Percentiles rank a stretch among this genome's conserved stretches.
Evolutionary conservation across 2,329 filamentous ascomycete species (phyloP).

Genomic region (Fusarium tupiense): DNA sequence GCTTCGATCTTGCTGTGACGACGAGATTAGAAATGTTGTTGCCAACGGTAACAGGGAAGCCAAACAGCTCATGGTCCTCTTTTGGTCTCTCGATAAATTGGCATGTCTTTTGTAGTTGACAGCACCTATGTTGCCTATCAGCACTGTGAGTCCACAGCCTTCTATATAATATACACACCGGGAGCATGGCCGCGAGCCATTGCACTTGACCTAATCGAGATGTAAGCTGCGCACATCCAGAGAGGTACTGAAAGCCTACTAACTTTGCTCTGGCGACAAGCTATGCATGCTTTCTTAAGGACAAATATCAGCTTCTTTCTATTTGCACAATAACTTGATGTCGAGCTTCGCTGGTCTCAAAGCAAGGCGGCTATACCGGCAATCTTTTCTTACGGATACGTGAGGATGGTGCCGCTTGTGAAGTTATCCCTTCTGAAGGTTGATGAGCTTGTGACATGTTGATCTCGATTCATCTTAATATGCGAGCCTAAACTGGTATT

Average conservation of each 20-base stretch:
- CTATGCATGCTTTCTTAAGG: neutral
- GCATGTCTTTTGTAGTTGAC: slow-evolving; percentile 3
- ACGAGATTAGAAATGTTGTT: accelerated
- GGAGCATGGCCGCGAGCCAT: slow-evolving; percentile 10
- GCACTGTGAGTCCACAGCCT: accelerated
- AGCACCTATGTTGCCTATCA: neutral
- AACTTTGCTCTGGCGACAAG: slow-evolving; percentile 21
- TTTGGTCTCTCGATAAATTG: slow-evolving; percentile 6
- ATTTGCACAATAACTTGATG: too few relatives aligned
- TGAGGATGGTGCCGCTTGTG: neutral
- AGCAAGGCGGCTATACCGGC: neutral
- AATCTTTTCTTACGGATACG: slow-evolving; percentile 14
- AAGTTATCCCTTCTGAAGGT: neutral
- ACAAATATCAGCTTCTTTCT: neutral
- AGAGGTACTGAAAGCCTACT: accelerated
- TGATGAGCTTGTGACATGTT: neutral
- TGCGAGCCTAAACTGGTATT: neutral
- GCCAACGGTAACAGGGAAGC: accelerated
- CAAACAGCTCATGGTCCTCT: slow-evolving; percentile 4
- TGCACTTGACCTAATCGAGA: neutral
- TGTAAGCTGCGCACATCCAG: accelerated
- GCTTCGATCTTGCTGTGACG: slow-evolving; percentile 1
- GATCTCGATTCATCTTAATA: neutral
- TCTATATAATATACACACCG: neutral
- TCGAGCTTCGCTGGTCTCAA: neutral